Evolutionary conservation across 192 early-diverging fungal genomes (phyloP).

Genomic region (Podila verticillata): DNA sequence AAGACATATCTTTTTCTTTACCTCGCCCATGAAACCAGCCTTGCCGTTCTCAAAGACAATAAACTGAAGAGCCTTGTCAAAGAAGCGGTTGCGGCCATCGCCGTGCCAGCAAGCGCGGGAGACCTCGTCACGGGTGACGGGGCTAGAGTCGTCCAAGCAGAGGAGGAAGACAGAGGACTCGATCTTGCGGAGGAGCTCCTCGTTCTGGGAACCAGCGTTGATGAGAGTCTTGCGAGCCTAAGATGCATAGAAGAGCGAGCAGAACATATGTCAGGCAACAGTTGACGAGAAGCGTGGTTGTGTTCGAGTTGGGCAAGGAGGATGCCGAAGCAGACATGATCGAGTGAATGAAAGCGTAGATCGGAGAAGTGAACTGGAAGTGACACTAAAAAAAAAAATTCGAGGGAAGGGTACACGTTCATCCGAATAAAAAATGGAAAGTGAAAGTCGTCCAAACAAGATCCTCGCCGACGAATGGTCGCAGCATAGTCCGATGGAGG

Average conservation of each 20-base stretch:
- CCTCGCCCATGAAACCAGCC: constrained; percentile 94
- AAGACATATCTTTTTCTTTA: constrained; percentile 9
- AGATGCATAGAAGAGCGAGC: neutral
- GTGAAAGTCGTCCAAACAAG: constrained; percentile 22
- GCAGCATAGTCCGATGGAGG: no score
- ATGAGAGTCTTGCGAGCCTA: constrained; percentile 73
- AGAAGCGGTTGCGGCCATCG: constrained; percentile 96
- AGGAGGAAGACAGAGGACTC: constrained; percentile 89
- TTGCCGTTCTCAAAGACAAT: constrained; percentile 98
- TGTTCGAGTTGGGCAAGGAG: no score
- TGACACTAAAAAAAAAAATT: no score
- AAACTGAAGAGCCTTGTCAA: constrained; percentile 97
- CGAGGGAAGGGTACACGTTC: no score
- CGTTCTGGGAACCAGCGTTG: constrained; percentile 74
- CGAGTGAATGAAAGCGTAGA: constrained; percentile 5
- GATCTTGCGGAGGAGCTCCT: constrained; percentile 78
- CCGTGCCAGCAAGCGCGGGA: constrained; percentile 95
- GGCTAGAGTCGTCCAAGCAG: constrained; percentile 88
- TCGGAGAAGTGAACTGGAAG: constrained; percentile 2
- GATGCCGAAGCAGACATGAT: neutral
- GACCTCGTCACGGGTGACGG: constrained; percentile 89
- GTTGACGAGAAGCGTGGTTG: neutral
- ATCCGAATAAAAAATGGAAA: neutral
- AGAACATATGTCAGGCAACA: neutral
- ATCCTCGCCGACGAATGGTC: constrained; percentile 18